Conservation (phyloP, 2,329 filamentous ascomycete species). For the Ustulina deusta region DNA sequence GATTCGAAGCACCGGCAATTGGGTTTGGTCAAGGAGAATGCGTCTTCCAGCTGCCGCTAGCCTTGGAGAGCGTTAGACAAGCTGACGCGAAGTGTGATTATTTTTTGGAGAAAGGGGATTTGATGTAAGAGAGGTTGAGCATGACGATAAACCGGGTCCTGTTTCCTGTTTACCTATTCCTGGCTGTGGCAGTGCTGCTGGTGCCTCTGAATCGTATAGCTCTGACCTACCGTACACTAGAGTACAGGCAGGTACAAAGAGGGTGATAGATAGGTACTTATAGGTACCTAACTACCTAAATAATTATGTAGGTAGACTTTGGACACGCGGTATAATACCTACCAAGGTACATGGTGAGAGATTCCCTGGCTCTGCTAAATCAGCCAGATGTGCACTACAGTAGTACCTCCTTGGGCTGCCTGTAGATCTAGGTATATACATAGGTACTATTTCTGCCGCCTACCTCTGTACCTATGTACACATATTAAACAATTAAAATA, state of each 20-base stretch:
- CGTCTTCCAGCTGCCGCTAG: conserved; percentile 15
- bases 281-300: neutral
- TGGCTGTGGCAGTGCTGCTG: conserved; percentile 37
- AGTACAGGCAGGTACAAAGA: conserved; percentile 3
- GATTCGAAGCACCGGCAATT: conserved; percentile 24
- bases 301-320: neutral
- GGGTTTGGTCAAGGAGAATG: neutral
- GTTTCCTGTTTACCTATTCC: conserved; percentile 32
- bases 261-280: neutral
- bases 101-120: conserved; percentile 37
- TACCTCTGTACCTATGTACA: no score
- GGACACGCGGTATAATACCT: neutral
- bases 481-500: no score
- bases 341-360: neutral
- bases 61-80: conserved; percentile 8
- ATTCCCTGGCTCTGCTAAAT: neutral
- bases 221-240: neutral
- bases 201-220: conserved; percentile 6
- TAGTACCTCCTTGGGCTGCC: neutral
- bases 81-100: conserved; percentile 24
- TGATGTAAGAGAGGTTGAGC: conserved; percentile 25
- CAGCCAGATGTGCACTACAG: neutral
- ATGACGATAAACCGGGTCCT: conserved; percentile 37
- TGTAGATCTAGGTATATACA: neutral
- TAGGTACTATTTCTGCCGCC: no score